Evolutionary conservation across 2,329 filamentous ascomycete genomes (phyloP).

Genomic region (Cladorrhinum sp.): DNA sequence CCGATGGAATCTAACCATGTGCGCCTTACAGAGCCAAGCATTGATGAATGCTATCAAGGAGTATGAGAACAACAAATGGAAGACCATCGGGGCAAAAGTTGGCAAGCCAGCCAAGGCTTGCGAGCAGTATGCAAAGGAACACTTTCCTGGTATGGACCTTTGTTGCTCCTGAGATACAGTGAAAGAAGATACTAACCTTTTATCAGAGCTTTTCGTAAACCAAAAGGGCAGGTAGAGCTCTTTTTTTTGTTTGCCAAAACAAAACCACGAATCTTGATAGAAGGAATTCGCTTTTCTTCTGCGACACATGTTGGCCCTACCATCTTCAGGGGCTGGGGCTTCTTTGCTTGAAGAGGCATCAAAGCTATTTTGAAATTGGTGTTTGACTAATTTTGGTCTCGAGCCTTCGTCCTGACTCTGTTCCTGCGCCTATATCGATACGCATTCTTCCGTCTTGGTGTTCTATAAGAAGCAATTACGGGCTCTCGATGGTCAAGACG

Average conservation of each 20-base stretch:
- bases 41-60: conserved; percentile 94
- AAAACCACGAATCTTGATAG: neutral
- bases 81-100: conserved; percentile 92
- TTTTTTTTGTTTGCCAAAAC: neutral
- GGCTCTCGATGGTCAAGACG: too few species aligned
- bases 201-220: conserved; percentile 17
- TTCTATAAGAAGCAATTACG: too few species aligned
- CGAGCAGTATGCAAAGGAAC: conserved; percentile 89
- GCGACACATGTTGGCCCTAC: neutral
- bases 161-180: neutral
- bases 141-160: conserved; percentile 59
- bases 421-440: too few species aligned
- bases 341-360: too few species aligned
- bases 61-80: conserved; percentile 99
- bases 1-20: conserved; percentile 5
- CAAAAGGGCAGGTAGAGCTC: neutral
- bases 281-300: too few species aligned
- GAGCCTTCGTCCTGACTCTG: too few species aligned
- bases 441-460: too few species aligned
- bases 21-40: conserved; percentile 60
- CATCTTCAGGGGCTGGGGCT: too few species aligned
- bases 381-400: too few species aligned
- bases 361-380: too few species aligned
- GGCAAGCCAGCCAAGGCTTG: conserved; percentile 90
- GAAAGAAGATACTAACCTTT: conserved; percentile 3